A percentile compares a stretch with the other conserved stretches of the same genome.
Evolutionary conservation across 371 early-diverging fungal genomes (phyloP).

Genomic region (Chytridium lagenaria): DNA sequence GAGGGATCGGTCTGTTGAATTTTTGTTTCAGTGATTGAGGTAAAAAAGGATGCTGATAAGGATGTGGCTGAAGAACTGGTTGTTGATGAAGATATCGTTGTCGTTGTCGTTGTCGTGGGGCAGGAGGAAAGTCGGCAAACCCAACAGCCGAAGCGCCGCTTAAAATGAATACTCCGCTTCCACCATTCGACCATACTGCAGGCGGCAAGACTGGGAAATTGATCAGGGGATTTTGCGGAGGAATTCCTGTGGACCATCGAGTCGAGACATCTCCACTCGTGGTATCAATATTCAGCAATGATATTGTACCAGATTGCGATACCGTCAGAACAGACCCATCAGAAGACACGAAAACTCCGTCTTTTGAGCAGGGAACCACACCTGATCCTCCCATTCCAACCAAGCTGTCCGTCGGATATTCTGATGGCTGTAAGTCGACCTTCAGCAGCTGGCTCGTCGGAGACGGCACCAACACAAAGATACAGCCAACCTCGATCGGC

Average conservation of each 20-base stretch:
- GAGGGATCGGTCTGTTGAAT: no score
- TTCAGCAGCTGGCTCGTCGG: background rate
- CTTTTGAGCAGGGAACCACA: constrained; percentile 7
- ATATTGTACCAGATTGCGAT: background rate
- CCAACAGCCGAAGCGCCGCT: constrained; percentile 9
- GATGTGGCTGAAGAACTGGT: background rate
- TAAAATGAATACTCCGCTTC: constrained; percentile 3
- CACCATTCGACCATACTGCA: constrained; percentile 3
- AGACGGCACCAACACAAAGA: constrained; percentile 6
- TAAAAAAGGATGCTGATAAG: background rate
- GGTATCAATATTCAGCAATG: background rate
- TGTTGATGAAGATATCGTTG: background rate
- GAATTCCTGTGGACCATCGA: background rate
- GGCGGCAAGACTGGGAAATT: background rate
- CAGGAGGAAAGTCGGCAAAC: constrained; percentile 2
- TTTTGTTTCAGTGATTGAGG: background rate
- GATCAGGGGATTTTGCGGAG: background rate
- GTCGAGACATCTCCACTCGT: no score
- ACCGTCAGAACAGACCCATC: constrained; percentile 7
- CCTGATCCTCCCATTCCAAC: constrained; percentile 3
- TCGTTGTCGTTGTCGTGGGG: background rate
- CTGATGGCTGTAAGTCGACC: background rate
- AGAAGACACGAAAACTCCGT: constrained; percentile 5
- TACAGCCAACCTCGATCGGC: constrained; percentile 1
- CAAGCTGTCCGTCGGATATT: constrained; percentile 6